Conservation (phyloP, 192 early-diverging fungal genomes). For the Backusella westeae region DNA sequence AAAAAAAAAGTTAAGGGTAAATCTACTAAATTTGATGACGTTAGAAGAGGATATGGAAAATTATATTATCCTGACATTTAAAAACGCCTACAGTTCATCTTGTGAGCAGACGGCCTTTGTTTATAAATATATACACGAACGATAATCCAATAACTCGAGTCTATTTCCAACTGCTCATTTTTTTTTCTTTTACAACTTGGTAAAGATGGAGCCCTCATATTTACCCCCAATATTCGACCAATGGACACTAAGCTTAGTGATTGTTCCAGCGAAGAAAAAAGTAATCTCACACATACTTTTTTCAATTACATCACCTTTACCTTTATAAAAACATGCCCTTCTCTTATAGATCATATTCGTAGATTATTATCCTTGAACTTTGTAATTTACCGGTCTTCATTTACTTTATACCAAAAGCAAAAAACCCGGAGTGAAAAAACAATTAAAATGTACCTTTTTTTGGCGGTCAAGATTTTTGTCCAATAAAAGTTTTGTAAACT, state of each 20-base stretch:
- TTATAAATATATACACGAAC: neutral
- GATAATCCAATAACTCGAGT: neutral
- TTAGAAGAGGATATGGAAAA: neutral
- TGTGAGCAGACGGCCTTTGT: neutral
- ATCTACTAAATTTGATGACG: too few species aligned
- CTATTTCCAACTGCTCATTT: neutral
- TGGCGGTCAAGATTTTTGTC: neutral
- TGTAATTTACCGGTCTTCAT: neutral
- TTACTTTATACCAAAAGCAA: neutral
- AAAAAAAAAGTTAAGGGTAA: too few species aligned
- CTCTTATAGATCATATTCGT: neutral
- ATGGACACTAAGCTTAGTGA: neutral
- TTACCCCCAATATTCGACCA: neutral
- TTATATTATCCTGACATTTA: neutral
- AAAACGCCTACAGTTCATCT: neutral
- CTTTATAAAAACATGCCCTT: neutral
- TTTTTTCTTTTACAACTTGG: neutral
- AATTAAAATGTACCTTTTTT: neutral
- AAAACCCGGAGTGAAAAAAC: neutral
- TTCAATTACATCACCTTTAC: neutral
- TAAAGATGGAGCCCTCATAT: neutral
- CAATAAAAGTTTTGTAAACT: neutral
- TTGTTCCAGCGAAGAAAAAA: neutral
- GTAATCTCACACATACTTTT: neutral
- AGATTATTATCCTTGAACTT: neutral